Evolutionary conservation across 1,284 basidiomycete genomes (phyloP).

Genomic region (Coniferiporia weirii): DNA sequence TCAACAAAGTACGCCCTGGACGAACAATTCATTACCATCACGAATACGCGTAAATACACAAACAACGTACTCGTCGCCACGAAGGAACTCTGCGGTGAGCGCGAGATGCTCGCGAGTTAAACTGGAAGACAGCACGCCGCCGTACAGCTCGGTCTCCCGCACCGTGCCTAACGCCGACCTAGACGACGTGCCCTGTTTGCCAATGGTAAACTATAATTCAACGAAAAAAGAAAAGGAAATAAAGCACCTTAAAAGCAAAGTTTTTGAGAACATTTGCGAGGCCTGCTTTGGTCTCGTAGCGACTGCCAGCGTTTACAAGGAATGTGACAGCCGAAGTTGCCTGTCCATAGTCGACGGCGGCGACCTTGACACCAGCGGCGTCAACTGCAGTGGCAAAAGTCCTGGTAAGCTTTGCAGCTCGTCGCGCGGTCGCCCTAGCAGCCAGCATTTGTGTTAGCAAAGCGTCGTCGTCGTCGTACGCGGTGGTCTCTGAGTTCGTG

Average conservation of each 20-base stretch:
- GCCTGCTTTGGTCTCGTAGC: conserved; percentile 83
- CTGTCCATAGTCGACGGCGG: conserved; percentile 75
- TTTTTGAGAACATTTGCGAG: conserved; percentile 91
- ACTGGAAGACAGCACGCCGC: conserved; percentile 85
- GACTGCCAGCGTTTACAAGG: conserved; percentile 85
- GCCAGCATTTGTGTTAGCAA: conserved; percentile 41
- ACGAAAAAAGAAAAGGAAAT: neutral
- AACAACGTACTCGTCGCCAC: conserved; percentile 88
- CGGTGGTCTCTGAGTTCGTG: neutral
- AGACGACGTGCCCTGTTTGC: conserved; percentile 60
- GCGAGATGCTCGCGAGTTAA: conserved; percentile 89
- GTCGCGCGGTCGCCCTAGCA: conserved; percentile 50
- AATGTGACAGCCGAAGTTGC: conserved; percentile 83
- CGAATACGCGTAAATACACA: conserved; percentile 6
- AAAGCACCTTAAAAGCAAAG: conserved; percentile 91
- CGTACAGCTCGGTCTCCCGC: conserved; percentile 91
- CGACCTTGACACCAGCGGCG: conserved; percentile 77
- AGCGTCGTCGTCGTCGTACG: conserved; percentile 7
- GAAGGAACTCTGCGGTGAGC: conserved; percentile 91
- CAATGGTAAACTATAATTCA: no score
- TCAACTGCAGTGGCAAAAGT: conserved; percentile 79
- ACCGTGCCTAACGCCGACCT: conserved; percentile 89
- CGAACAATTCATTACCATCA: neutral
- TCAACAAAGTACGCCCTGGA: conserved; percentile 81
- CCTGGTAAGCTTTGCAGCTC: conserved; percentile 53